Evolutionary conservation across 306 rosid genomes (phyloP).

Genomic region (Cucurbita ficifolia): DNA sequence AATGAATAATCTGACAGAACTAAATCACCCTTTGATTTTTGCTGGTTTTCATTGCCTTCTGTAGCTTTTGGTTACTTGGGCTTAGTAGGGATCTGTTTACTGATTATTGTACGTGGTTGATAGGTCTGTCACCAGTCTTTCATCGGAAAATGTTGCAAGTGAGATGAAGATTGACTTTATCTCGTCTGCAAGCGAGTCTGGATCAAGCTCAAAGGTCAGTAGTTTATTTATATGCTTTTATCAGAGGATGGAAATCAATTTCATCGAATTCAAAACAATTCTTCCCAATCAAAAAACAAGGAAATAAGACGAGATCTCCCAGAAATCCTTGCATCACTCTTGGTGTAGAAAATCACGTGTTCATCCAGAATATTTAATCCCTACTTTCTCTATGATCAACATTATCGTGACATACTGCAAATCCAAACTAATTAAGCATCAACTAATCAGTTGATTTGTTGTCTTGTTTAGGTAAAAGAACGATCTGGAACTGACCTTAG

Average conservation of each 20-base stretch:
- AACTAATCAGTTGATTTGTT: background rate
- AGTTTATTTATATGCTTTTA: background rate
- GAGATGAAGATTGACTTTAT: slow-evolving; percentile 32
- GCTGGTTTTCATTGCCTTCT: background rate
- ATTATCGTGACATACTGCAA: background rate
- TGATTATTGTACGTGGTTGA: slow-evolving; percentile 6
- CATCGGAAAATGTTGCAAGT: slow-evolving; percentile 43
- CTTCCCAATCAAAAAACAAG: background rate
- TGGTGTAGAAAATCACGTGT: background rate
- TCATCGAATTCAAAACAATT: background rate
- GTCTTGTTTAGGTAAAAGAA: slow-evolving; percentile 2
- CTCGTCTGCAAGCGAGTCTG: slow-evolving; percentile 46
- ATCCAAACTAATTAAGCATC: background rate
- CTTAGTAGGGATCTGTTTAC: background rate
- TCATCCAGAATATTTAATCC: background rate
- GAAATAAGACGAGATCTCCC: background rate
- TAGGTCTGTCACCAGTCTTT: slow-evolving; percentile 47
- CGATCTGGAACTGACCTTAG: slow-evolving; percentile 20
- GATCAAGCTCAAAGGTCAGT: slow-evolving; percentile 47
- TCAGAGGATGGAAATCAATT: background rate
- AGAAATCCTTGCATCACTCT: background rate
- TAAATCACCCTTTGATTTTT: background rate
- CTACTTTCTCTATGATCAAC: background rate
- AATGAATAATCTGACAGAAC: background rate
- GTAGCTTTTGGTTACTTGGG: background rate